Evolutionary conservation across 2,329 filamentous ascomycete species (phyloP), one percentile per base, ranked within the genome.

Genomic region (Knufia petricola): DNA sequence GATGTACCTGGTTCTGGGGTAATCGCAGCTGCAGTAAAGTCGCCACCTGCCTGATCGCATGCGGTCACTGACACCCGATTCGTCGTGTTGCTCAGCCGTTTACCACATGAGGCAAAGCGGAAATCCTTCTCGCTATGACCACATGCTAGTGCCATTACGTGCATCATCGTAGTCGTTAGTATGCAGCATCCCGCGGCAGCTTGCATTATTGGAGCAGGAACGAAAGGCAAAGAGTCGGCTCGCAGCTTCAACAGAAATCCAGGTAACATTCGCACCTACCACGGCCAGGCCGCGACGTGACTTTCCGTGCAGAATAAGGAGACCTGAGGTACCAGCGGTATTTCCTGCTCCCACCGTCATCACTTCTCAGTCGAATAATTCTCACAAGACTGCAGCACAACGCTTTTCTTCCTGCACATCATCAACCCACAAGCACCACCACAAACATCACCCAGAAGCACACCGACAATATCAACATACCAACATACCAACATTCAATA

Each of bases 81-180:
- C 21, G 37, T 10, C 21, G 20, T n/a, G 21, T 26, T 42, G 10
- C n/a, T 26, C 15, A 23, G 28, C 10, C 15, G 15, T 36, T 36
- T 36, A 17, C 32, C 32, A 4, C 32, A 36, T 36, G 7, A 17
- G 32, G 32, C 7, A 8, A n/a, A n/a, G 7, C 9, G 15, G 6
- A 13, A 15, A 13, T 21, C 39, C 39, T 26, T 26, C 21, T 24
- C 24, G 20, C 39, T 3, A 20, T 41, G 19, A 17, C 24, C 39
- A 41, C 20, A 3, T 17, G 37, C 37, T 26, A 21, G 19, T 40
- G 39, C 2, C n/a, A n/a, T 8, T 7, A 15, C 39, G 8, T 41
- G 26, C 39, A 23, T 41, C 39, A 41, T 41, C 13, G 19, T 15
- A 41, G n/a, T n/a, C n/a, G n/a, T n/a, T n/a, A n/a, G n/a, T n/a